Conservation (phyloP, 306 rosid species). For the Pachyrhizus erosus region DNA sequence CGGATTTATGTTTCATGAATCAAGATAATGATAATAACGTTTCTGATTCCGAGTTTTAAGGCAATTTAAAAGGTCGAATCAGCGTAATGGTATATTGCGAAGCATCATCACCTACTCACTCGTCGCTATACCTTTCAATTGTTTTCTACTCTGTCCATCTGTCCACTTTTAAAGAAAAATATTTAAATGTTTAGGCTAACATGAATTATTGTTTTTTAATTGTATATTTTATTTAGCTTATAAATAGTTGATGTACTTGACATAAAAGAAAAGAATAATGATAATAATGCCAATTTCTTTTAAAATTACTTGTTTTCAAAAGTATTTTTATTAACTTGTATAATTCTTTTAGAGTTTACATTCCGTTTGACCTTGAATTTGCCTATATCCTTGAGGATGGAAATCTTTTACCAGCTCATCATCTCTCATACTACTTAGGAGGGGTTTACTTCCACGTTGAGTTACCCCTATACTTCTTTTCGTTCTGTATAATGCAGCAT, state of each 20-base stretch:
- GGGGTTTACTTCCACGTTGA: no score
- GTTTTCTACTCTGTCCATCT: background rate
- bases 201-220: background rate
- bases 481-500: no score
- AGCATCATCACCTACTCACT: background rate
- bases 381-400: no score
- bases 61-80: background rate
- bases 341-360: no score
- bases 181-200: background rate
- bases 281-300: background rate
- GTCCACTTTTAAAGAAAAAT: background rate
- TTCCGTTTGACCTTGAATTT: no score
- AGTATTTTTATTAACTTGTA: no score
- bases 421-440: no score
- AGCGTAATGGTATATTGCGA: background rate
- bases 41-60: slow-evolving; percentile 12
- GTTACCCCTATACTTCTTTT: no score
- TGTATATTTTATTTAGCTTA: background rate
- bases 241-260: background rate
- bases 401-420: no score
- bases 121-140: background rate
- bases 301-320: background rate
- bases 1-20: background rate
- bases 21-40: background rate
- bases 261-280: background rate